These are phyloP conservation scores for Emmonsiellopsis sp. DNA, from an alignment of 2,329 filamentous ascomycete genomes.

Conservation along the genomic window DNA sequence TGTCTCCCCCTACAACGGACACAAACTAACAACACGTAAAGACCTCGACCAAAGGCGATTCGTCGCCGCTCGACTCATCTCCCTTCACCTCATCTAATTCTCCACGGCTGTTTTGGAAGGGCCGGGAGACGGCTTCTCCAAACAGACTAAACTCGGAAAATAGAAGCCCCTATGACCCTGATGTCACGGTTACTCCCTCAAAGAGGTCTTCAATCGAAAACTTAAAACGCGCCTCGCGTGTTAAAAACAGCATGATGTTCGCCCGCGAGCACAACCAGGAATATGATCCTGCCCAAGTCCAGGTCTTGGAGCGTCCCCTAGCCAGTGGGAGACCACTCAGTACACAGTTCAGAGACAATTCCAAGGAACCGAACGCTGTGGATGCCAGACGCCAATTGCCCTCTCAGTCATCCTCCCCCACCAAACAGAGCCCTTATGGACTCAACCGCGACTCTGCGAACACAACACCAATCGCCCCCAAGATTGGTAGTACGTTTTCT, in stretches of 20 bases:
- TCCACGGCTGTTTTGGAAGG: conserved; percentile 85
- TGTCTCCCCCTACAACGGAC: conserved; percentile 3
- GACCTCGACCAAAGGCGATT: conserved; percentile 54
- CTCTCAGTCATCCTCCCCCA: conserved; percentile 6
- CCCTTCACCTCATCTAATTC: conserved; percentile 58
- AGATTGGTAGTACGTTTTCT: conserved; percentile 1
- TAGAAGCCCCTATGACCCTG: conserved; percentile 46
- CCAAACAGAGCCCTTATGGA: neutral
- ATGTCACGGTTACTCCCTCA: conserved; percentile 59
- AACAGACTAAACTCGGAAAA: conserved; percentile 62
- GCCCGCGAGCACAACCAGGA: conserved; percentile 84
- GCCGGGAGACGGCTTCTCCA: conserved; percentile 58
- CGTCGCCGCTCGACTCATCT: conserved; percentile 77
- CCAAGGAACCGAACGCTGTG: conserved; percentile 45
- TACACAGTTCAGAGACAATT: conserved; percentile 59
- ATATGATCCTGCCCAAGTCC: conserved; percentile 74
- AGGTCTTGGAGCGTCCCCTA: conserved; percentile 72
- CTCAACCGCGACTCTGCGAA: neutral
- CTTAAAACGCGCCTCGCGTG: conserved; percentile 84
- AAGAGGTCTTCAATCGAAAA: conserved; percentile 91
- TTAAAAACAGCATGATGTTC: conserved; percentile 97
- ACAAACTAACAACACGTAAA: conserved; percentile 7
- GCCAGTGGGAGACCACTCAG: conserved; percentile 51
- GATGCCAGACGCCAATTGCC: conserved; percentile 13
- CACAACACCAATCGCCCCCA: neutral